Percentiles rank a stretch among this genome's conserved stretches.
phyloP scores from a whole-genome alignment of 805 yeast species.

The Pichia heedii region DNA sequence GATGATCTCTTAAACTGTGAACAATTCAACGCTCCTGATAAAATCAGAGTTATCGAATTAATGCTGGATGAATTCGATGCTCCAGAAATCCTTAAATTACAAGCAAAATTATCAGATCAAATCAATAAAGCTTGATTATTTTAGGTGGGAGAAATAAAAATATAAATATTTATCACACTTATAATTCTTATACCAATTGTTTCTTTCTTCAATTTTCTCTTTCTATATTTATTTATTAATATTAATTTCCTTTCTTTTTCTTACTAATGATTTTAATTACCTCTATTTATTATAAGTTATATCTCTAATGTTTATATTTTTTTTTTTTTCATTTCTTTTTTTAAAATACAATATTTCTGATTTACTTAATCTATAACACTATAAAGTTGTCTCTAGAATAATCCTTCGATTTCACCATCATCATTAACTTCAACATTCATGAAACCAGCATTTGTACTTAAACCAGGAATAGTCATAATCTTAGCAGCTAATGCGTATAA shows the following conservation, averaged over 20 bases:
- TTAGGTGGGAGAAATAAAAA: no score
- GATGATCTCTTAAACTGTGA: slow-evolving; percentile 38
- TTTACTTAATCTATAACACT: not conserved
- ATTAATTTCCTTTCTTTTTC: no score
- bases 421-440: slow-evolving; percentile 80
- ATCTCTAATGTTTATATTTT: not conserved
- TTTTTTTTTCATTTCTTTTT: not conserved
- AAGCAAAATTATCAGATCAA: slow-evolving; percentile 45
- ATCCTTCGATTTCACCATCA: slow-evolving; percentile 74
- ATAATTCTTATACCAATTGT: not conserved
- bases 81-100: slow-evolving; percentile 54
- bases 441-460: slow-evolving; percentile 78
- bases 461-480: slow-evolving; percentile 79
- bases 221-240: not conserved
- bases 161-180: no score
- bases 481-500: slow-evolving; percentile 80
- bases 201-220: not conserved
- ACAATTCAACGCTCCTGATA: slow-evolving; percentile 44
- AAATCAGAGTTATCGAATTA: slow-evolving; percentile 57
- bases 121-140: slow-evolving; percentile 17
- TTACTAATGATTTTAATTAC: no score
- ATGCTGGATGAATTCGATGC: slow-evolving; percentile 67
- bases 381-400: slow-evolving; percentile 36
- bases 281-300: no score
- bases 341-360: not conserved